A percentile compares a stretch with the other conserved stretches of the same genome.
These are phyloP conservation scores for Lablab purpureus DNA, from an alignment of 306 rosid species.

Conservation along the genomic window DNA sequence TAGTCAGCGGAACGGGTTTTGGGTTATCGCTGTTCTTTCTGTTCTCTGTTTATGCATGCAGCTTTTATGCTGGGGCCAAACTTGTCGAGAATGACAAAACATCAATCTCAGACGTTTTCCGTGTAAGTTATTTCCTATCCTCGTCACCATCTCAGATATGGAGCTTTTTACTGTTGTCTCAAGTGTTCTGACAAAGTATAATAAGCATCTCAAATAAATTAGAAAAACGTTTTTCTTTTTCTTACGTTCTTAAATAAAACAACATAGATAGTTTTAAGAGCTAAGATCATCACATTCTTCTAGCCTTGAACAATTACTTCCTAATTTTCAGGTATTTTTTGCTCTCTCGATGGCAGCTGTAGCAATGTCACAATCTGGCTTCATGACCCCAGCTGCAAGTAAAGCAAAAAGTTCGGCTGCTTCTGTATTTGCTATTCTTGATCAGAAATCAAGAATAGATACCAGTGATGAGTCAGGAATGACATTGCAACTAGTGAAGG, in stretches of 20 bases:
- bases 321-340: not conserved
- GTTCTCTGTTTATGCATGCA: constrained; percentile 61
- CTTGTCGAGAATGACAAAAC: constrained; percentile 65
- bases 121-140: constrained; percentile 49
- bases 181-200: constrained; percentile 1
- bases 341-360: not conserved
- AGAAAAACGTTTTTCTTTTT: not conserved
- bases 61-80: constrained; percentile 71
- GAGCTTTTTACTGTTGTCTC: not conserved
- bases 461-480: constrained; percentile 63
- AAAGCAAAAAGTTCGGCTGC: not conserved
- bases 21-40: constrained; percentile 62
- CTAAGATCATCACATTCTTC: not conserved
- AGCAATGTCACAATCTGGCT: not conserved
- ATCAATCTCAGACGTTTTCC: constrained; percentile 63
- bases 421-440: not conserved
- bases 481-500: constrained; percentile 59
- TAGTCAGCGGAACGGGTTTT: constrained; percentile 67
- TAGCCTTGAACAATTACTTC: not conserved
- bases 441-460: constrained; percentile 42
- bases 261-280: not conserved
- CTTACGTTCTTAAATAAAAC: not conserved
- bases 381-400: not conserved
- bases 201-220: constrained; percentile 6
- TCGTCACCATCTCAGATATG: constrained; percentile 5